phyloP scores from a whole-genome alignment of 2,329 filamentous ascomycete species.

The Neurospora sp. region DNA sequence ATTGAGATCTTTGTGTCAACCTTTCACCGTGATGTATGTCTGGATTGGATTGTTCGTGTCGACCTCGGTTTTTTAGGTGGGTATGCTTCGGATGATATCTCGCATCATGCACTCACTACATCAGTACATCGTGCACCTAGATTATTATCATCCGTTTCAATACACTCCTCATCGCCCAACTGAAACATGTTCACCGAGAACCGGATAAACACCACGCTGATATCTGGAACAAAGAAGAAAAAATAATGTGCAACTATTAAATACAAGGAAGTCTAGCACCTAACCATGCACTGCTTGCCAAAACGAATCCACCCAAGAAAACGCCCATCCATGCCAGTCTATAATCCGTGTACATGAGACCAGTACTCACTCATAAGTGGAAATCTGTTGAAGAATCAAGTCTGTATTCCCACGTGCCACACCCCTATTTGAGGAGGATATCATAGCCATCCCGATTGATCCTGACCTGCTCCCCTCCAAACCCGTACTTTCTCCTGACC shows the following conservation, averaged over 20 bases:
- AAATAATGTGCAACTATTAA: not conserved
- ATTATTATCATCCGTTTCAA: no score
- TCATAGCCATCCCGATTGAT: slow-evolving; percentile 63
- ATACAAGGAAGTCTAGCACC: not conserved
- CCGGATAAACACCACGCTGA: not conserved
- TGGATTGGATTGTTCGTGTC: no score
- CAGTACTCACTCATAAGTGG: not conserved
- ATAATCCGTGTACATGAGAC: not conserved
- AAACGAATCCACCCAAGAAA: not conserved
- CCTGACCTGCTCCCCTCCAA: slow-evolving; percentile 48
- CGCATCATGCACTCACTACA: no score
- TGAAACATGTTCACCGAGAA: no score
- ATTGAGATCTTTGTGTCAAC: no score
- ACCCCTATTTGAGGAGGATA: slow-evolving; percentile 46
- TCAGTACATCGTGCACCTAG: no score
- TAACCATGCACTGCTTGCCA: not conserved
- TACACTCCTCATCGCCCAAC: no score
- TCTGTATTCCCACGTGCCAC: not conserved
- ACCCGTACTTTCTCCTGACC: slow-evolving; percentile 61
- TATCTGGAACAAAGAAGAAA: not conserved
- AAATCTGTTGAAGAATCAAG: not conserved
- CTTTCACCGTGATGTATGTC: no score
- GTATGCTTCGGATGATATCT: no score
- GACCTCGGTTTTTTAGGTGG: no score
- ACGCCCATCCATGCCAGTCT: not conserved